phyloP scores from a whole-genome alignment of 768 basidiomycete genomes.

The Fomitopsis pulvina region DNA sequence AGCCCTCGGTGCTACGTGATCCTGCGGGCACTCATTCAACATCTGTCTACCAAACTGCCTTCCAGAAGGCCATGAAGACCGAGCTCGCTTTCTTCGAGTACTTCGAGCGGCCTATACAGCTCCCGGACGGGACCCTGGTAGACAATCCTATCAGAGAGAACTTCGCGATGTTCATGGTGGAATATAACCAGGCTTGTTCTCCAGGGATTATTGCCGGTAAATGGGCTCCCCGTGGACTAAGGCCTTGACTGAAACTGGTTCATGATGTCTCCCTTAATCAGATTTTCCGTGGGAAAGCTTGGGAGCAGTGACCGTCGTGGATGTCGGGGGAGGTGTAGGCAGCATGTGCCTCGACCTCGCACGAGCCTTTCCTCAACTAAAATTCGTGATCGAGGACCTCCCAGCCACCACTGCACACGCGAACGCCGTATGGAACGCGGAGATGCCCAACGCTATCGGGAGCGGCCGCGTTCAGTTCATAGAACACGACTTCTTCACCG shows the following conservation, averaged over 20 bases:
- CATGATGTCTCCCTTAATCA: not conserved
- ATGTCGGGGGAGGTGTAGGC: slow-evolving; percentile 13
- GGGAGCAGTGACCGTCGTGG: slow-evolving; percentile 7
- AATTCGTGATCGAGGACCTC: slow-evolving; percentile 17
- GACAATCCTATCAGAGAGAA: not conserved
- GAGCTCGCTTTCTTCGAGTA: too few species aligned
- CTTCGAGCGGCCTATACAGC: too few species aligned
- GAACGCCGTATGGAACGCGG: slow-evolving; percentile 2
- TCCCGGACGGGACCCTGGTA: not conserved
- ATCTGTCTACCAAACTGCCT: slow-evolving; percentile 2
- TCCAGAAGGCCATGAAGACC: slow-evolving; percentile 3
- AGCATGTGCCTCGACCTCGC: slow-evolving; percentile 10
- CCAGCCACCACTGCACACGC: slow-evolving; percentile 10
- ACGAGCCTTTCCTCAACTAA: slow-evolving; percentile 11
- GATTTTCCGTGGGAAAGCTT: slow-evolving; percentile 11
- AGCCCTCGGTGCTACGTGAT: slow-evolving; percentile 6
- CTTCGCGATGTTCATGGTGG: not conserved
- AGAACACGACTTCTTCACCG: slow-evolving; percentile 12
- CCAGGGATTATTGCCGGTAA: not conserved
- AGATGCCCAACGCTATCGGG: slow-evolving; percentile 1
- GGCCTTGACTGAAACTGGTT: not conserved
- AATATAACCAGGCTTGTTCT: not conserved
- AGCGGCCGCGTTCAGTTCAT: slow-evolving; percentile 1
- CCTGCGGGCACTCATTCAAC: slow-evolving; percentile 4
- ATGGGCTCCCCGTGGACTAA: not conserved